Evolutionary conservation across 2,329 filamentous ascomycete species (phyloP).

Genomic region (Fusarium sp.): DNA sequence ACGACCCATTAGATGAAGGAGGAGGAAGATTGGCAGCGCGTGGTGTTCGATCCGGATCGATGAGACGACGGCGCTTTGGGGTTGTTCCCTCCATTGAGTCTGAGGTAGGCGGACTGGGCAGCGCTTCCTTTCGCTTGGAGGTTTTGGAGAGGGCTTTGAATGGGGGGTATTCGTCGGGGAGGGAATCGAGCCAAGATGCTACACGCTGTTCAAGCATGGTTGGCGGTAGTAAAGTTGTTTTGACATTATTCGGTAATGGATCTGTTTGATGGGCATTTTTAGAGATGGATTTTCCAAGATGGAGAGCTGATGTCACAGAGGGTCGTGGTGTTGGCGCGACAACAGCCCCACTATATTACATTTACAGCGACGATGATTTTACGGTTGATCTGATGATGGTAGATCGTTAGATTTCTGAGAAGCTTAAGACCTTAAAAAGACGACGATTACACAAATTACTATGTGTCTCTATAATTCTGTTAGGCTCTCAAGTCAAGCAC

Average conservation of each 20-base stretch:
- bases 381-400: too few relatives aligned
- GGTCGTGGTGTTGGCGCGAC: neutral
- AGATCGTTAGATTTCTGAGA: too few relatives aligned
- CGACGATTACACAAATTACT: rapidly evolving
- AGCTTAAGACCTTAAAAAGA: neutral
- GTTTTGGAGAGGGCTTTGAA: neutral
- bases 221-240: neutral
- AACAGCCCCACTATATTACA: neutral
- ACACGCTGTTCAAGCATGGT: constrained; percentile 4
- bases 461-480: rapidly evolving
- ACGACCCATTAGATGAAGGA: neutral
- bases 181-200: neutral
- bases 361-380: too few relatives aligned
- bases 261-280: neutral
- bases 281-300: neutral
- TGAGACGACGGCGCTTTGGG: neutral
- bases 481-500: rapidly evolving
- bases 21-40: neutral
- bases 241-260: neutral
- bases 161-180: neutral
- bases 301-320: constrained; percentile 2
- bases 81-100: neutral
- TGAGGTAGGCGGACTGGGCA: neutral
- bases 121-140: constrained; percentile 1
- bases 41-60: neutral